These are phyloP conservation scores for Chaetomiaceae sp. DNA, from an alignment of 2,329 filamentous ascomycete species.

Conservation along the genomic window DNA sequence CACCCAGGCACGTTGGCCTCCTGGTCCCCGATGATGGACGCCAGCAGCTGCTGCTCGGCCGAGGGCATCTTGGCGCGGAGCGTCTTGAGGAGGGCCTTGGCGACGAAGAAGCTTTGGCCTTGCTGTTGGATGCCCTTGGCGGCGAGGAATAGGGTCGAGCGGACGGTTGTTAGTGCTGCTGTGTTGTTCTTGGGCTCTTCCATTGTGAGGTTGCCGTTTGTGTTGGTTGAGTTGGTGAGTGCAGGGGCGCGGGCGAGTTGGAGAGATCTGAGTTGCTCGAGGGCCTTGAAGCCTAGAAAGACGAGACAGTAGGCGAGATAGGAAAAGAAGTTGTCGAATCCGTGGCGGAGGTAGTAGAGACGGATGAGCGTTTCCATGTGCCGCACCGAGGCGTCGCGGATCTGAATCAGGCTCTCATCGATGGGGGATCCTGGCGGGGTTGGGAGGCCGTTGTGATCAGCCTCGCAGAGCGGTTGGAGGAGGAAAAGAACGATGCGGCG, in stretches of 20 bases:
- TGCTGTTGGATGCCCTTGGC: slow-evolving; percentile 16
- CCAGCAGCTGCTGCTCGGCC: neutral
- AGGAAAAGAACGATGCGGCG: slow-evolving; percentile 21
- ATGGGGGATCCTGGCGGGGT: too few species aligned
- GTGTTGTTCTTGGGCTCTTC: neutral
- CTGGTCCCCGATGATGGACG: neutral
- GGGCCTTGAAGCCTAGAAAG: slow-evolving; percentile 23
- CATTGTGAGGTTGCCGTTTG: neutral
- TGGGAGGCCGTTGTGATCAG: neutral
- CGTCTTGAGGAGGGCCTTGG: neutral
- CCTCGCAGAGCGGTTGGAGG: neutral
- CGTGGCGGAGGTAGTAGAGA: slow-evolving; percentile 32
- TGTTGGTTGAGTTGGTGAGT: neutral
- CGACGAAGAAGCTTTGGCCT: slow-evolving; percentile 17
- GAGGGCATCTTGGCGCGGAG: neutral
- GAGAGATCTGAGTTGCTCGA: slow-evolving; percentile 20
- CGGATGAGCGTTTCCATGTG: slow-evolving; percentile 30
- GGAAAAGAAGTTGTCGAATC: slow-evolving; percentile 26
- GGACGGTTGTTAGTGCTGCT: neutral
- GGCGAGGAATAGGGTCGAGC: slow-evolving; percentile 12
- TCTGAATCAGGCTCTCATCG: too few species aligned
- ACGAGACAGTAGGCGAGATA: slow-evolving; percentile 23
- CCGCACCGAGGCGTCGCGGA: slow-evolving; percentile 21
- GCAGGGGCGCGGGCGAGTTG: too few species aligned
- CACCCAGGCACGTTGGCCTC: neutral